Base-by-base conservation (phyloP, 345 rosid species). In the Eucalyptus curtisii region DNA sequence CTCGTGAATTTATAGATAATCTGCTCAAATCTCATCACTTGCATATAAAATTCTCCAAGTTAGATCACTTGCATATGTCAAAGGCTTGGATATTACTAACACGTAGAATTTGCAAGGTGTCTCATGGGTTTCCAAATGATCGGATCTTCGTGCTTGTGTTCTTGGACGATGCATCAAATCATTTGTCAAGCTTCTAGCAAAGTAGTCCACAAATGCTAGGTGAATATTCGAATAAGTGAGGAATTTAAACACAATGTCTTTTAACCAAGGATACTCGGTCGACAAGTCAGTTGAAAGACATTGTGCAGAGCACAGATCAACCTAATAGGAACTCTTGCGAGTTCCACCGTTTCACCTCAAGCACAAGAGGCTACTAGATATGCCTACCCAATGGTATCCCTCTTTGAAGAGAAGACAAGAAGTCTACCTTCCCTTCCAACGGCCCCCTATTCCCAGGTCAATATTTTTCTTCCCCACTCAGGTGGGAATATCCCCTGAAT, bases 221-320 rank as follows among this genome's bases (percentile, higher is more conserved):
- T 19, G 25, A 76, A 16, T 76, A 37, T 20, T 76, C 82, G 0
- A 76, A 19, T 19, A 20, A 76, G 27, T 3, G 13, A 76, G 82
- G 47, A 20, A 19, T 71, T 71, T 33, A 10, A 20, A 31, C 25
- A 52, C 50, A 49, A 49, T 22, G 27, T 55, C 27, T 22, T 22
- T 55, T 55, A 0, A 20, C 2, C 61, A 55, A 24, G 30, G 6
- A 9, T 22, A 55, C 27, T 55, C 1, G 6, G 12, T 24, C 61
- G 9, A 55, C 27, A 55, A 55, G 30, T 55, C 6, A 3, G 3
- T 20, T 55, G 27, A 55, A 55, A 55, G 61, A 24, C 1, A 55
- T 1, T 24, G 6, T 55, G 61, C 4, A 5, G 6, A 22, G 61
- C 12, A 55, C 30, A 55, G 0, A 55, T 55, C 6, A 1, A 55